Evolutionary conservation across 2,329 filamentous ascomycete genomes (phyloP).

Genomic region (Leptographium galeiforme): DNA sequence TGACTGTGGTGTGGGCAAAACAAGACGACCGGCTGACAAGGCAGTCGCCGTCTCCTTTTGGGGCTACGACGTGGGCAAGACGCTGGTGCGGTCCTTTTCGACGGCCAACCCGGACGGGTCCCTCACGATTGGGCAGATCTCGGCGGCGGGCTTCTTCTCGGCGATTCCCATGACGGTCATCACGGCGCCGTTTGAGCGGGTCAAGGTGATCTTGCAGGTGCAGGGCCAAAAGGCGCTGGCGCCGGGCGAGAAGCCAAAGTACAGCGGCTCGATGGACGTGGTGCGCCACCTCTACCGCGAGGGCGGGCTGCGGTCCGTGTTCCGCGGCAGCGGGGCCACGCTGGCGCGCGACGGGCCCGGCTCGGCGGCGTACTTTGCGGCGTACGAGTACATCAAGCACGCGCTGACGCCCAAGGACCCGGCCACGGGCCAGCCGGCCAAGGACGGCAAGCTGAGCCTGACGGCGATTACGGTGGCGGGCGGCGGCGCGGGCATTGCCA

Average conservation of each 20-base stretch:
- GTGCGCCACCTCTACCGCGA: slow-evolving; percentile 86
- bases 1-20: slow-evolving; percentile 13
- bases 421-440: slow-evolving; percentile 47
- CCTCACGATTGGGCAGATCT: slow-evolving; percentile 76
- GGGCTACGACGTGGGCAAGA: slow-evolving; percentile 94
- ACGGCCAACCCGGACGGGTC: slow-evolving; percentile 52
- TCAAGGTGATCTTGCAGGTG: slow-evolving; percentile 96
- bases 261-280: slow-evolving; percentile 76
- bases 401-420: slow-evolving; percentile 71
- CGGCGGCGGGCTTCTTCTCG: slow-evolving; percentile 90
- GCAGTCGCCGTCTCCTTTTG: slow-evolving; percentile 58
- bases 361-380: slow-evolving; percentile 88
- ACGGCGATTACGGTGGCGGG: slow-evolving; percentile 75
- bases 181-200: slow-evolving; percentile 97
- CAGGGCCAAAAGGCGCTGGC: slow-evolving; percentile 79
- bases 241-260: slow-evolving; percentile 85
- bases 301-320: slow-evolving; percentile 81
- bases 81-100: slow-evolving; percentile 59
- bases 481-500: slow-evolving; percentile 82
- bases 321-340: slow-evolving; percentile 81
- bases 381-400: slow-evolving; percentile 93
- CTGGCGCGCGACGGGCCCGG: slow-evolving; percentile 89
- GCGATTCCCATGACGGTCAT: slow-evolving; percentile 95
- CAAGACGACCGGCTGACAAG: no score
- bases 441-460: slow-evolving; percentile 62